Evolutionary conservation across 331 rosid species (phyloP), one percentile per base, ranked within the genome.

Genomic region (Phaseolus coccineus): DNA sequence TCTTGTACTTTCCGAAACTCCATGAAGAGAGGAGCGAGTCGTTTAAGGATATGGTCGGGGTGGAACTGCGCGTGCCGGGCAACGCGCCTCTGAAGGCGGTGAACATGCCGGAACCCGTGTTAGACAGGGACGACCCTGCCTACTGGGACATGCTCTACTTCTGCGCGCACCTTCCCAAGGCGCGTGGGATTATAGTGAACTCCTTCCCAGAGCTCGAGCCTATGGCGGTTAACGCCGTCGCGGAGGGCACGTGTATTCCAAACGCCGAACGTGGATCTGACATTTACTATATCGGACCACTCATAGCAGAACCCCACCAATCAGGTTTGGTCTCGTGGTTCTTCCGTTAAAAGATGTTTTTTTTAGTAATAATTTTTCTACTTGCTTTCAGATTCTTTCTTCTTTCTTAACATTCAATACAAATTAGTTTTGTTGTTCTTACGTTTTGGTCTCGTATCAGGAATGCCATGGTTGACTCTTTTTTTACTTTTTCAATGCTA

Each of bases 211-310:
- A 77, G 30, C 76, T 91, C 0, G 96, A 91, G 53, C 71, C 84
- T 1, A 1, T 35, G 0, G 80, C 84, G 0, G 68, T 84, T 30
- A 77, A 84, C 8, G 85, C 85, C 1, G 64, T 89, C 1, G 44
- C 71, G 0, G 84, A 79, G 0, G 90, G 91, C 3, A n/a, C 25
- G 0, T 90, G 89, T 61, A 84, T 82, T 44, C 84, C 90, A 0
- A 48, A 85, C 30, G n/a, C 47, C 0, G 12, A 40, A 3, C 15
- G 16, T 7, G 31, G 74, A 0, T 82, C 91, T 12, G 82, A 83
- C 0, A 72, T 91, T 16, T 91, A 77, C 80, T 84, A 31, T 14
- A 37, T 89, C 0, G 96, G 96, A 27, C 93, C 96, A 0, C 57
- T 87, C 61, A 76, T 87, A 4, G 87, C 85, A 0, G 64, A 83